Percentiles rank a stretch among this genome's conserved stretches.
Conservation (phyloP, 345 rosid genomes). For the Raphanus raphanistrum region DNA sequence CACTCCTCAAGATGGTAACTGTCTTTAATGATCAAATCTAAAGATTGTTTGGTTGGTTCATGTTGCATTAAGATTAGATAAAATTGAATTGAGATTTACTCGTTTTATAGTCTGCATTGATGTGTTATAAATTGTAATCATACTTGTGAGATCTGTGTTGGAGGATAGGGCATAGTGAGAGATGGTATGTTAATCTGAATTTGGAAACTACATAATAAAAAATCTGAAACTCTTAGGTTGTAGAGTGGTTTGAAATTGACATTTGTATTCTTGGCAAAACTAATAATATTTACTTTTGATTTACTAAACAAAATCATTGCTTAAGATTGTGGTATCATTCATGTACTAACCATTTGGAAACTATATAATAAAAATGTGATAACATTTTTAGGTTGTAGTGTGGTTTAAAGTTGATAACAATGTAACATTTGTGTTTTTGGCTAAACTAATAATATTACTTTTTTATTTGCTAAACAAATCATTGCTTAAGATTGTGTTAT, state of each 20-base stretch:
- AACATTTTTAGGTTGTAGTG: neutral
- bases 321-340: neutral
- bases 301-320: neutral
- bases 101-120: neutral
- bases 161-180: neutral
- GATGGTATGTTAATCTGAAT: neutral
- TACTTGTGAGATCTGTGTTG: neutral
- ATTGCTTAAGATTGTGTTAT: neutral
- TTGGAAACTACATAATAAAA: neutral
- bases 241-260: neutral
- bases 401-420: neutral
- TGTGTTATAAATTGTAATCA: neutral
- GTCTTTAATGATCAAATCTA: neutral
- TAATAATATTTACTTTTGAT: neutral
- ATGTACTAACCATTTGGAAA: neutral
- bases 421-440: neutral
- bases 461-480: neutral
- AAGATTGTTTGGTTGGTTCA: neutral
- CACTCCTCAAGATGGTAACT: conserved; percentile 74
- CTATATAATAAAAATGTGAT: neutral
- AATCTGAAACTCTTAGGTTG: neutral
- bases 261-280: neutral
- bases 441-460: neutral
- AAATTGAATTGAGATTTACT: neutral
- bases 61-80: neutral